Conservation (phyloP, 805 yeast species). For the Priceomyces castillae region DNA sequence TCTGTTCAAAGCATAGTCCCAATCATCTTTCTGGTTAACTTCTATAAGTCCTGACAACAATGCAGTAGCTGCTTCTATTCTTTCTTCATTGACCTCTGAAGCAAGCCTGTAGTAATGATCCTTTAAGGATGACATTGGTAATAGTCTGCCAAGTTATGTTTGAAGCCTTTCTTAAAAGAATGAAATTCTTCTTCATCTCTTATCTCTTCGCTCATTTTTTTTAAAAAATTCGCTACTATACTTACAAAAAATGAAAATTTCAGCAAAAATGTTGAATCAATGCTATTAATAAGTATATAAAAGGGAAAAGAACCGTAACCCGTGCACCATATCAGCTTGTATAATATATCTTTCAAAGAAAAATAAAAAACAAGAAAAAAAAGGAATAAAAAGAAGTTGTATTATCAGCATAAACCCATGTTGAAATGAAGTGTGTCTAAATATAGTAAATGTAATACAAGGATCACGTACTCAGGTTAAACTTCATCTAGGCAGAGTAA, state of each 20-base stretch:
- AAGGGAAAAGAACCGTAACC: conserved; percentile 4
- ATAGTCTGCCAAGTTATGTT: neutral
- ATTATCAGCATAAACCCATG: conserved; percentile 15
- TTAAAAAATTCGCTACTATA: neutral
- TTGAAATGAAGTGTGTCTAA: conserved; percentile 19
- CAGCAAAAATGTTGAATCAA: conserved; percentile 15
- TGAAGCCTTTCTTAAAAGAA: neutral
- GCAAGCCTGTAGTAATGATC: conserved; percentile 78
- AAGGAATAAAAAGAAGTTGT: conserved; percentile 5
- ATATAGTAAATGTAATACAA: conserved; percentile 1
- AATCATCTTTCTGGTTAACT: conserved; percentile 51
- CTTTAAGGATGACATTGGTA: conserved; percentile 51
- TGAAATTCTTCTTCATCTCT: neutral
- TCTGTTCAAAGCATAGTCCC: conserved; percentile 79
- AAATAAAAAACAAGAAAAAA: conserved; percentile 5
- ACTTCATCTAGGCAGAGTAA: conserved; percentile 30
- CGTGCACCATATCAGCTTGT: conserved; percentile 1
- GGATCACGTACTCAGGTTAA: neutral
- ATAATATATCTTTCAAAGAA: neutral
- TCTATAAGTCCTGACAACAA: conserved; percentile 58
- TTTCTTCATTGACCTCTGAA: conserved; percentile 69
- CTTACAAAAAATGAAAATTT: no score
- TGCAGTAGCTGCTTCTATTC: conserved; percentile 67
- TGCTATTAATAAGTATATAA: conserved; percentile 1
- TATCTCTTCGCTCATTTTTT: neutral